Evolutionary conservation across 192 early-diverging fungal genomes (phyloP), one percentile per base, ranked within the genome.

Genomic region (Coemansia sp.): DNA sequence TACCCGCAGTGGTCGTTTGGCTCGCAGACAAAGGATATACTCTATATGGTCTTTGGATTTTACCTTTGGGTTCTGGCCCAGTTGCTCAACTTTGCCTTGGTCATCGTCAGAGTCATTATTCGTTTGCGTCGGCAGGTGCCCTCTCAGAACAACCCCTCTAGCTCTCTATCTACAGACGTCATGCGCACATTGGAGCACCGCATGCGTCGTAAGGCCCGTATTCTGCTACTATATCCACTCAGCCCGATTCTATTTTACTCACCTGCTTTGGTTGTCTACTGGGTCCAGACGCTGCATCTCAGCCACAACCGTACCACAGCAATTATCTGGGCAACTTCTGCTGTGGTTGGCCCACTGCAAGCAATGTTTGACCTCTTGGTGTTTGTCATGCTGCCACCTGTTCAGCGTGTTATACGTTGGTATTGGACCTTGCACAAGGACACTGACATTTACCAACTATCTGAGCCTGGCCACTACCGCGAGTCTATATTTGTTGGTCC

Each of bases 1-100:
- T 69, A 72, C 41, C 41, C 70, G 44, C 73, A 80, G 63, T 80
- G 78, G 78, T 64, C 78, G 45, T 80, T 80, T 62, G 78, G 78
- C 62, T 64, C 73, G 40, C 39, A n/a, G 11, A 56, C 45, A 1
- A 40, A 55, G 36, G 67, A 80, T 51, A 67, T 67, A 6, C 32
- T 68, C 58, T 80, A 75, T 34, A 69, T 80, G 67, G 70, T 69
- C 20, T 69, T 75, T 45, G 67, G 69, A 12, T 68, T 80, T 29
- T 80, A 80, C 55, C 56, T 75, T n/a, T 75, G 72, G 67, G 67
- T 80, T 15, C 40, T 72, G 3, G 15, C 67, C 36, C 70, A 75
- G 60, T 56, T 80, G 45, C 53, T 71, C 50, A 75, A 75, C 64
- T 80, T 75, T 72, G 78, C 73, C 12, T 32, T 72, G 48, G 73